Evolutionary conservation across 176 grass and related monocot species (phyloP).

Genomic region (Cymbopogon citratus): DNA sequence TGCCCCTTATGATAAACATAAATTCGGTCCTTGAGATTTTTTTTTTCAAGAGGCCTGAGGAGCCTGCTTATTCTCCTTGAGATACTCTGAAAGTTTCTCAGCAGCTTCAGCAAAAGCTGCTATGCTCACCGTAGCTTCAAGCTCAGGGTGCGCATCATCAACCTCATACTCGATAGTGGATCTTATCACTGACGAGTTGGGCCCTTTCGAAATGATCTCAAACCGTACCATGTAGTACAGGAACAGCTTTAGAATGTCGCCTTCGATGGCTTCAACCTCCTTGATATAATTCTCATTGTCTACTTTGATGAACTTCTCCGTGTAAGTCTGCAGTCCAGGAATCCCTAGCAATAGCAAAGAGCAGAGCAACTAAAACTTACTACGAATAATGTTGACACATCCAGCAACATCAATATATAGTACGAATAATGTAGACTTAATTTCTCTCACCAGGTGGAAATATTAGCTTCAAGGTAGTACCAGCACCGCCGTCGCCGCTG

Average conservation of each 20-base stretch:
- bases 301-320: conserved; percentile 13
- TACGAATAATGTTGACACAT: background rate
- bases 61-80: conserved; percentile 18
- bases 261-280: background rate
- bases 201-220: conserved; percentile 9
- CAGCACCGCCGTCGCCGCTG: conserved; percentile 23
- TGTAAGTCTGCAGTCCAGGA: conserved; percentile 20
- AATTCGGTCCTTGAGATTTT: background rate
- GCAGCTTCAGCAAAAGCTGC: conserved; percentile 15
- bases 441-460: conserved; percentile 37
- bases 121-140: conserved; percentile 12
- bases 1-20: background rate
- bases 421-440: too few relatives aligned
- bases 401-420: background rate
- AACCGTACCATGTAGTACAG: conserved; percentile 20
- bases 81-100: background rate
- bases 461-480: conserved; percentile 24
- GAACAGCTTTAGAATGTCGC: conserved; percentile 29
- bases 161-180: conserved; percentile 35
- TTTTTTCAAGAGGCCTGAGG: background rate
- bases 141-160: background rate
- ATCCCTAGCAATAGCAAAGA: conserved; percentile 7
- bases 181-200: conserved; percentile 4
- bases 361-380: background rate
- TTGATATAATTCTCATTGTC: conserved; percentile 30